Conservation (phyloP, 345 rosid genomes). For the Acer negundo region DNA sequence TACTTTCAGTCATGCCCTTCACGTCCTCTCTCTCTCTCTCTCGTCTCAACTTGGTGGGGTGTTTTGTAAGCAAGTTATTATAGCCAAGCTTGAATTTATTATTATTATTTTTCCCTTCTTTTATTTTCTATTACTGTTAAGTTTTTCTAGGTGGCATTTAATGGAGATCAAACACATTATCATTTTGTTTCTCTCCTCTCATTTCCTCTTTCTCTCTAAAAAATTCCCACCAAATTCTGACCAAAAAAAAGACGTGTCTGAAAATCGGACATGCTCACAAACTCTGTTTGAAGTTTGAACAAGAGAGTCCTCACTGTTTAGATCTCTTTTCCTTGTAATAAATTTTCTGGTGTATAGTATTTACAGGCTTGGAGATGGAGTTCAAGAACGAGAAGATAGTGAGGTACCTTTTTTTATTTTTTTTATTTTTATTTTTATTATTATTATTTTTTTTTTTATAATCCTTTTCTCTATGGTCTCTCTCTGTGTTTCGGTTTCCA, state of each 20-base stretch:
- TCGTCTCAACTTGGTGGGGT: neutral
- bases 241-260: neutral
- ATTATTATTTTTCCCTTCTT: too few species aligned
- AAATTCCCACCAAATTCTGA: neutral
- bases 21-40: conserved; percentile 33
- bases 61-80: neutral
- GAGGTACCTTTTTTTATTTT: conserved; percentile 36
- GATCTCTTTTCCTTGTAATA: neutral
- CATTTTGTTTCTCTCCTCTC: conserved; percentile 12
- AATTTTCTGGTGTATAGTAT: neutral
- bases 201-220: conserved; percentile 18
- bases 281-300: conserved; percentile 19
- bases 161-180: conserved; percentile 27
- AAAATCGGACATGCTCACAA: conserved; percentile 21
- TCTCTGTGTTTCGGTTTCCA: neutral
- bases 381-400: conserved; percentile 51
- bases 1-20: conserved; percentile 30
- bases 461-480: neutral
- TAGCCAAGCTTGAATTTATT: neutral
- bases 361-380: conserved; percentile 35
- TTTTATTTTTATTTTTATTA: neutral
- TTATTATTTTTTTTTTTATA: neutral
- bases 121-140: conserved; percentile 10
- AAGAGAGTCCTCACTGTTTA: conserved; percentile 7
- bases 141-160: conserved; percentile 24